Conservation (phyloP, 768 basidiomycete species). For the Fibroporia radiculosa region DNA sequence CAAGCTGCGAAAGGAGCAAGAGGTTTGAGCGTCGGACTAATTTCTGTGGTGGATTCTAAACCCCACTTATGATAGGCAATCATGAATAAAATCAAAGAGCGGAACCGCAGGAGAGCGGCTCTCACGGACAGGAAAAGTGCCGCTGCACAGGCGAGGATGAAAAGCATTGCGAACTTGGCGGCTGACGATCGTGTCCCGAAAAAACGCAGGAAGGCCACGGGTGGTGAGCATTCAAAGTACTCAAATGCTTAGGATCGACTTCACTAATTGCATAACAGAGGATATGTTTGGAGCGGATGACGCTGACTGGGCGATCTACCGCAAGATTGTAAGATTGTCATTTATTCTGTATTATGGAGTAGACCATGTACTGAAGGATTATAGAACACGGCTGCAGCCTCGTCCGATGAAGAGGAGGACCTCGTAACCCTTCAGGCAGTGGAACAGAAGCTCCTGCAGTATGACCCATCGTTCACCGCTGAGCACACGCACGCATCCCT, state of each 20-base stretch:
- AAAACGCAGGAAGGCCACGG: slow-evolving; percentile 77
- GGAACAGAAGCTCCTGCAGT: slow-evolving; percentile 71
- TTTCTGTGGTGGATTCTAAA: background rate
- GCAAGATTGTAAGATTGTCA: slow-evolving; percentile 70
- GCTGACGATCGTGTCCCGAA: slow-evolving; percentile 77
- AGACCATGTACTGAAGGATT: background rate
- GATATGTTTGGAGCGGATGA: slow-evolving; percentile 93
- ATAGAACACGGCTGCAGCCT: slow-evolving; percentile 60
- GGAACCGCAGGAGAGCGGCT: slow-evolving; percentile 71
- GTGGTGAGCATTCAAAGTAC: slow-evolving; percentile 42
- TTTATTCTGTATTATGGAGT: background rate
- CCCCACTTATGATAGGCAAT: slow-evolving; percentile 40
- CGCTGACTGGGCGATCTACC: slow-evolving; percentile 96
- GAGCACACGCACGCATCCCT: slow-evolving; percentile 79
- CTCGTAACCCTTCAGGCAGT: slow-evolving; percentile 59
- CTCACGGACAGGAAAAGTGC: slow-evolving; percentile 89
- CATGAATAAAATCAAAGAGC: slow-evolving; percentile 80
- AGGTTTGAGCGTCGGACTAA: slow-evolving; percentile 38
- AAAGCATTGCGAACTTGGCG: slow-evolving; percentile 87
- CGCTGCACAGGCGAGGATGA: slow-evolving; percentile 93
- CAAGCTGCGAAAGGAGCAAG: slow-evolving; percentile 71
- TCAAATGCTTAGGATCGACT: too few relatives aligned
- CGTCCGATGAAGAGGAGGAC: slow-evolving; percentile 91
- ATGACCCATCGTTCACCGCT: slow-evolving; percentile 80
- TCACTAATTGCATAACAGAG: slow-evolving; percentile 36